Base-by-base conservation (phyloP, 768 basidiomycete genomes). In the Xerocomus potaroensis region DNA sequence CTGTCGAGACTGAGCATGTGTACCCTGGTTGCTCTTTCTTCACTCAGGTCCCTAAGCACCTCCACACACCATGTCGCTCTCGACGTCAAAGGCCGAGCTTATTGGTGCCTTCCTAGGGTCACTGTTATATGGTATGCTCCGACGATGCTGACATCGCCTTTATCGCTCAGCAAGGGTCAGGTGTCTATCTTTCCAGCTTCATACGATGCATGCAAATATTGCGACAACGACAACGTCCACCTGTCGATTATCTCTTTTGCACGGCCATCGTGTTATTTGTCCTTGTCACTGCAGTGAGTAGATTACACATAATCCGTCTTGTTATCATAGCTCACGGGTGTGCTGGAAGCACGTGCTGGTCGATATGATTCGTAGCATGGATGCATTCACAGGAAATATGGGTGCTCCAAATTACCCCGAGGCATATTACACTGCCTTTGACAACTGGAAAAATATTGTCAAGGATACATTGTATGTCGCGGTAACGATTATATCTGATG, bases 361-460 rank as follows among this genome's bases (percentile, higher is more conserved):
- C 12, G 39, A 41, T 11, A 35, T 45, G 7, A 12, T 37, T 15
- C 43, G 43, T 30, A 15, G 27, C 27, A 37, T 45, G 27, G 35
- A 45, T 12, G 43, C 43, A 3, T 45, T 45, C 26, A 37, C 35
- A 11, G 5, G 16, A n/a, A 29, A 30, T 12, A 45, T 36, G 43
- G 15, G 11, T 8, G 37, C 21, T 19, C 35, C 43, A 8, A 9
- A 29, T 36, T 45, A 37, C 27, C 26, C 43, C n/a, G 18, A 8
- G 6, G n/a, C 7, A 21, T 45, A 37, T n/a, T 45, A 37, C 35
- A 14, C 8, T 9, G 11, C 12, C 8, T 45, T 22, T 30, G 35
- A 45, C 26, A 37, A 24, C 2, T 45, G 43, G 43, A 19, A 45
- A 22, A 45, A 45, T 26, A 37, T 45, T 21, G 27, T 30, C 15